phyloP scores from a whole-genome alignment of 257 asterid species.

The Osmanthus fragrans region DNA sequence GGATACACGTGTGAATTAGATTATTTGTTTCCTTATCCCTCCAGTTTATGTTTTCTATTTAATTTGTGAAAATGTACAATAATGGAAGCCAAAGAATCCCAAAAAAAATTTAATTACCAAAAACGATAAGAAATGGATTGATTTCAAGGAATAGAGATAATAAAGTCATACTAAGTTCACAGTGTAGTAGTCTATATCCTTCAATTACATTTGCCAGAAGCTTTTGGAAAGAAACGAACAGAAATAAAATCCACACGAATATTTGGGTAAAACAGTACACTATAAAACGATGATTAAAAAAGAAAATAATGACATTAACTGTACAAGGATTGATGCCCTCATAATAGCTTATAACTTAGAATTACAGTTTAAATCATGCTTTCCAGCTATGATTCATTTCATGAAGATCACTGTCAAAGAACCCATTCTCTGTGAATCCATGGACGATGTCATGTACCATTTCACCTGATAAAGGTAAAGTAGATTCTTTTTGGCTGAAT shows the following conservation, averaged over 20 bases:
- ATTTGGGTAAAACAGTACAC: slow-evolving; percentile 13
- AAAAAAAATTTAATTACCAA: not conserved
- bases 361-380: slow-evolving; percentile 23
- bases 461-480: slow-evolving; percentile 54
- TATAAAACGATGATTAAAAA: not conserved
- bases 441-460: slow-evolving; percentile 55
- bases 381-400: slow-evolving; percentile 82
- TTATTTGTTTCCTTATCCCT: not conserved
- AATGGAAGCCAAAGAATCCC: not conserved
- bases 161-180: not conserved
- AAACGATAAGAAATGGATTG: not conserved
- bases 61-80: not conserved
- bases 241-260: slow-evolving; percentile 3
- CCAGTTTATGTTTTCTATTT: not conserved
- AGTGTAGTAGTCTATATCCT: slow-evolving; percentile 17
- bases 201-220: slow-evolving; percentile 50
- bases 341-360: slow-evolving; percentile 2
- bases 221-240: slow-evolving; percentile 21
- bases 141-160: not conserved
- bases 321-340: slow-evolving; percentile 42
- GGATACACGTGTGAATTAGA: no score
- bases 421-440: slow-evolving; percentile 70
- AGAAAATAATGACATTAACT: slow-evolving; percentile 27
- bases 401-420: slow-evolving; percentile 70
- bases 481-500: slow-evolving; percentile 54